Conservation (phyloP, 805 yeast genomes). For the Zygosaccharomyces pseudorouxii region DNA sequence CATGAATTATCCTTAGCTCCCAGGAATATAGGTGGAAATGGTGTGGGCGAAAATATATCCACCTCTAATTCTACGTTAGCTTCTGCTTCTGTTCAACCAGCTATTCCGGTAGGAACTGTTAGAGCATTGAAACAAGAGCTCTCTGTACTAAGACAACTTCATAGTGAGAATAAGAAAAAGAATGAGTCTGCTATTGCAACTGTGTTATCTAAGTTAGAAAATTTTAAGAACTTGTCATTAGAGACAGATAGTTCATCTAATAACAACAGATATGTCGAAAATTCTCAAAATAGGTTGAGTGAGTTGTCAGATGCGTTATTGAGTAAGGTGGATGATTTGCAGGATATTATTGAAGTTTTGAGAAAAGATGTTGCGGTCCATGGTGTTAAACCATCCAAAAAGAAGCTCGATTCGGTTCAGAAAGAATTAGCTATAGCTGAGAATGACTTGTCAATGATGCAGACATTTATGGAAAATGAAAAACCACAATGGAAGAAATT, state of each 20-base stretch:
- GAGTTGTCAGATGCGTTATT: slow-evolving; percentile 70
- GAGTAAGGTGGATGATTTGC: slow-evolving; percentile 82
- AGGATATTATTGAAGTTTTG: slow-evolving; percentile 84
- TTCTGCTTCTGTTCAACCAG: background rate
- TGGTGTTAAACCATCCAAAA: slow-evolving; percentile 74
- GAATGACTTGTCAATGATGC: slow-evolving; percentile 47
- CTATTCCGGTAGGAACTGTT: slow-evolving; percentile 16
- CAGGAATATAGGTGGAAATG: background rate
- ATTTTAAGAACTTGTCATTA: slow-evolving; percentile 48
- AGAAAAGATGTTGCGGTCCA: slow-evolving; percentile 88
- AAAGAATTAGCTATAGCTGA: slow-evolving; percentile 63
- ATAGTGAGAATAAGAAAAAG: slow-evolving; percentile 39
- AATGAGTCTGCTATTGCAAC: slow-evolving; percentile 42
- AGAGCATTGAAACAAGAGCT: slow-evolving; percentile 54
- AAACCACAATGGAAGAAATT: slow-evolving; percentile 82
- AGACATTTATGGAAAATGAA: slow-evolving; percentile 60
- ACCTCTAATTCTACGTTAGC: background rate
- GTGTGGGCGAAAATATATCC: background rate
- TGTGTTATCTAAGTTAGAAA: slow-evolving; percentile 43
- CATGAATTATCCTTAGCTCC: background rate
- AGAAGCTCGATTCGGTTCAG: slow-evolving; percentile 61
- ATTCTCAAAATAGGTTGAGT: slow-evolving; percentile 67
- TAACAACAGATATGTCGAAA: slow-evolving; percentile 60
- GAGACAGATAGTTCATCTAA: slow-evolving; percentile 33
- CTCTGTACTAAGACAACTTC: slow-evolving; percentile 54